These are phyloP conservation scores for Sclerospora graminicola DNA, from an alignment of 352 stramenopile species.

Conservation along the genomic window DNA sequence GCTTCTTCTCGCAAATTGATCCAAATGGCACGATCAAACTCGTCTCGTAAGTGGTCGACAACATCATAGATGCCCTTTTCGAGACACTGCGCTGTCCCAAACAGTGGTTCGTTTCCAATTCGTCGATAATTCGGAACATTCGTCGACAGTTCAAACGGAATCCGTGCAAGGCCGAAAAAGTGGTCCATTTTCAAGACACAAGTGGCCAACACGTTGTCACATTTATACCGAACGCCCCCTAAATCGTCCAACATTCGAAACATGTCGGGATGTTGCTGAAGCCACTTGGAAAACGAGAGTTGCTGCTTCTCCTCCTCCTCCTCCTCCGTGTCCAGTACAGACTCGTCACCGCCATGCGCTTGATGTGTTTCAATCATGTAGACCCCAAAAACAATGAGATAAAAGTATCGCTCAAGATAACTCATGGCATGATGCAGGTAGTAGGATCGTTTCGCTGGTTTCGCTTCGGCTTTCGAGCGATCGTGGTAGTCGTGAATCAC, in stretches of 20 bases:
- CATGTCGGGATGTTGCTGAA: conserved; percentile 57
- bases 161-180: conserved; percentile 70
- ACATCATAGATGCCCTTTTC: conserved; percentile 68
- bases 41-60: conserved; percentile 34
- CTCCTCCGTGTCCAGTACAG: conserved; percentile 6
- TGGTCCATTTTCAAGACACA: conserved; percentile 87
- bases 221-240: conserved; percentile 72
- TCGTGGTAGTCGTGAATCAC: conserved; percentile 78
- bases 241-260: conserved; percentile 72
- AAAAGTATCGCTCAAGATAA: conserved; percentile 83
- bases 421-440: conserved; percentile 80
- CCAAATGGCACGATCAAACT: conserved; percentile 75
- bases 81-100: conserved; percentile 71
- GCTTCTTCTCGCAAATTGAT: conserved; percentile 88
- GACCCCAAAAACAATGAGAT: conserved; percentile 79
- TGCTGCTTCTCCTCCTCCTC: conserved; percentile 7
- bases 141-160: conserved; percentile 48
- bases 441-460: conserved; percentile 69
- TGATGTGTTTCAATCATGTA: conserved; percentile 51
- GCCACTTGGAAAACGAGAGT: conserved; percentile 73
- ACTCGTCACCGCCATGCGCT: conserved; percentile 3
- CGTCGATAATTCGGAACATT: conserved; percentile 84
- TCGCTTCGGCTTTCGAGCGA: conserved; percentile 59
- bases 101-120: conserved; percentile 73
- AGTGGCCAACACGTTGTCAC: conserved; percentile 67